Evolutionary conservation across 2,329 filamentous ascomycete species (phyloP), one percentile per base, ranked within the genome.

Genomic region (Trichoderma atrobrunneum): DNA sequence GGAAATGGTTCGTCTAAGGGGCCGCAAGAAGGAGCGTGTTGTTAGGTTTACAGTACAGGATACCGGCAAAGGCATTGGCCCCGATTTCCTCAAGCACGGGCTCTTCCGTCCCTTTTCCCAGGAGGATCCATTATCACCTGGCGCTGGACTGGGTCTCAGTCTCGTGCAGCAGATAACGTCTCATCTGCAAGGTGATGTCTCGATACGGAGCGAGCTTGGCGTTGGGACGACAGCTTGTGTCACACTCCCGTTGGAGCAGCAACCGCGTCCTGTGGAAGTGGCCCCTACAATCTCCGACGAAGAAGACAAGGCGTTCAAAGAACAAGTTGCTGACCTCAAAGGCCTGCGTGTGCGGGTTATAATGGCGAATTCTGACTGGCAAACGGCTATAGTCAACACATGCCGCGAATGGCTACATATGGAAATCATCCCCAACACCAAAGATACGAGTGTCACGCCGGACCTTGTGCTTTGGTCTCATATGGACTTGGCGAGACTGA

Each of bases 31-130:
- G 0, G 71, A 75, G 21, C 64, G 72, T 6, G 72, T 73, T 18
- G 74, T 80, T 1, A 78, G 74, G 0, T 75, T 90, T 5, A 87
- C 83, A 0, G 86, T 93, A 1, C 82, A 84, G 0, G 91, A 93
- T 75, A 90, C 91, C 0, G 91, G 91, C 1, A 85, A 85, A 59
- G 91, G 91, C 1, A 93, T 93, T 39, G 86, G 86, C 0, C 82
- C 87, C 7, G 87, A 91, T 11, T 93, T 89, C 74, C 80, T 92
- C 12, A 83, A 86, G 24, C 85, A 87, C 10, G 85, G 86, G 16
- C 79, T 92, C 0, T 93, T 90, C 76, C 88, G 86, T 0, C 88
- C 90, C 0, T 92, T 92, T 73, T 80, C 84, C 0, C 91, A 93
- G 73, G 91, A 93, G 75, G 85, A 92, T 62, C 80, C 83, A 0